Evolutionary conservation across 129 eudicot species (phyloP), one percentile per base, ranked within the genome.

Genomic region (Chrysanthemum lavandulifolium): DNA sequence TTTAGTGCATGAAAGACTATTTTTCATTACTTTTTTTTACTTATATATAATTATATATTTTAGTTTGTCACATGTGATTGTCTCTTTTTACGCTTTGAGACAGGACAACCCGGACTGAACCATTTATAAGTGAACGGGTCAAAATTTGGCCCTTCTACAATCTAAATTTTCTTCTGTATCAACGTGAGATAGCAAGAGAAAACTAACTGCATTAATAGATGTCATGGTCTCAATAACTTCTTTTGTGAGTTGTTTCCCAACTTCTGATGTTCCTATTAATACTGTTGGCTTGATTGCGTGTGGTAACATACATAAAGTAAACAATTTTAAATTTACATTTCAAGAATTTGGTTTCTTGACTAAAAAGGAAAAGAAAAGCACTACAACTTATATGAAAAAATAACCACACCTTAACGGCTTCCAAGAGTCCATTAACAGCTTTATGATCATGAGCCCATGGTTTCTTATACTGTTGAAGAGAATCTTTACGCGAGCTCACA

Each of bases 381-480:
- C 47, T 40, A 6, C 10, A 40, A 6, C 47, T 33, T 43, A 65
- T 65, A 53, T 31, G 47, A 62, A 45, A 27, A 36, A 18, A 36
- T 18, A 61, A 54, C 68, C 65, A 73, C 68, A 93, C 98, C 92
- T 93, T 83, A 49, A 93, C 89, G 18, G 97, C 98, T 65, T 89
- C 89, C 68, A 87, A 72, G 61, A 93, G 94, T 71, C 80, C 85
- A 43, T 69, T 86, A 55, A 93, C 80, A 0, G 89, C 87, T 78
- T 81, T 89, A 60, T 87, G 96, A 45, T 93, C 98, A 79, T 93
- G 98, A 76, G 98, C 98, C 92, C 95, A 19, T 13, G 97, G 97
- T 73, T 82, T 63, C 78, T 93, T 93, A 86, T 89, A 87, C 25
- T 85, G 88, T 78, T 93, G 98, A 87, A 93, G 98, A 31, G 95